Percentiles rank a stretch among this genome's conserved stretches.
Evolutionary conservation across 192 early-diverging fungal species (phyloP).

Genomic region (Podila epigama): DNA sequence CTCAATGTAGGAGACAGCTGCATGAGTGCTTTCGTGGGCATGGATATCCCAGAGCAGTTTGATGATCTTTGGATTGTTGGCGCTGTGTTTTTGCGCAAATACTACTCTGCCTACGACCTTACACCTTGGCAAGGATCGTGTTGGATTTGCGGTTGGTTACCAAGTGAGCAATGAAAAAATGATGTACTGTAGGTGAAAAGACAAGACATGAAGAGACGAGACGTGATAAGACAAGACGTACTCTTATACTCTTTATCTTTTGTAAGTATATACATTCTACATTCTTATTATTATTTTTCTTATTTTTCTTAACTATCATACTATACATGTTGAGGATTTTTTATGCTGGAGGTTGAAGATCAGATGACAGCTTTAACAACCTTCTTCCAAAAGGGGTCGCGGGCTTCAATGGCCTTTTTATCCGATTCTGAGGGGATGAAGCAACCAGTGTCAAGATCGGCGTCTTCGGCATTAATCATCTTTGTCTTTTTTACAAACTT

Average conservation of each 20-base stretch:
- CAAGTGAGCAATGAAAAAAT: too few species aligned
- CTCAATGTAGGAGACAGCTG: slow-evolving; percentile 70
- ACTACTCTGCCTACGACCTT: slow-evolving; percentile 76
- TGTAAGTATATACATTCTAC: not conserved
- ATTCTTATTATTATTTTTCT: not conserved
- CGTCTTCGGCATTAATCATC: slow-evolving; percentile 64
- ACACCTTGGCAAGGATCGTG: slow-evolving; percentile 75
- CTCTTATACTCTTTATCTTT: not conserved
- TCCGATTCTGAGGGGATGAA: slow-evolving; percentile 40
- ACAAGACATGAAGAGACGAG: not conserved
- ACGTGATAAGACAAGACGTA: too few species aligned
- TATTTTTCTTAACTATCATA: not conserved
- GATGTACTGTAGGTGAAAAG: too few species aligned
- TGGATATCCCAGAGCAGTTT: slow-evolving; percentile 81
- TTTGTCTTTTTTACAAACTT: slow-evolving; percentile 54
- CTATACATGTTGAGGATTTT: not conserved
- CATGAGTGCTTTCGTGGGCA: slow-evolving; percentile 90
- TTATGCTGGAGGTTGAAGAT: too few species aligned
- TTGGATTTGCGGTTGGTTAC: slow-evolving; percentile 65
- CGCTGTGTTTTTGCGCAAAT: slow-evolving; percentile 85
- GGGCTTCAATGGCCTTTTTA: slow-evolving; percentile 13
- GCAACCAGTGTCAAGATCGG: slow-evolving; percentile 65
- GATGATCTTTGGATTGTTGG: slow-evolving; percentile 89
- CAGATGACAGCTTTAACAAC: slow-evolving; percentile 27
- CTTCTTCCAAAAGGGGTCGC: slow-evolving; percentile 30